Percentiles rank a stretch among this genome's conserved stretches.
These are phyloP conservation scores for Phytophthora capsici DNA, from an alignment of 352 stramenopile genomes.

Conservation along the genomic window DNA sequence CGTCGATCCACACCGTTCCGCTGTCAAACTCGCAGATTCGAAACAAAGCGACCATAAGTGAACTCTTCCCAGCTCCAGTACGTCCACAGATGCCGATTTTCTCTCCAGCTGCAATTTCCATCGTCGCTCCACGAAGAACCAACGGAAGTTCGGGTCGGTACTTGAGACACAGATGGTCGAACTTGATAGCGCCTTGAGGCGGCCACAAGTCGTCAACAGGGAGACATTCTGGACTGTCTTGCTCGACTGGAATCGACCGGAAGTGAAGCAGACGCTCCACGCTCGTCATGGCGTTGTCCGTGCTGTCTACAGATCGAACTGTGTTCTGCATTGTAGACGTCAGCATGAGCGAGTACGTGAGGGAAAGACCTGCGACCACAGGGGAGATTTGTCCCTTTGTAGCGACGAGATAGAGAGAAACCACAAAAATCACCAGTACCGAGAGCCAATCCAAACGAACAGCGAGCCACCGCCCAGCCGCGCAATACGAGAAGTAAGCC, in stretches of 20 bases:
- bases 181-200: slow-evolving; percentile 34
- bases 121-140: slow-evolving; percentile 43
- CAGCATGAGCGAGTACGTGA: slow-evolving; percentile 54
- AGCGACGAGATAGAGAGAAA: slow-evolving; percentile 71
- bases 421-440: slow-evolving; percentile 70
- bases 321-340: slow-evolving; percentile 50
- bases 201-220: slow-evolving; percentile 33
- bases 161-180: slow-evolving; percentile 38
- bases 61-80: slow-evolving; percentile 55
- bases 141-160: slow-evolving; percentile 49
- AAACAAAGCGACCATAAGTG: slow-evolving; percentile 53
- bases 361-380: slow-evolving; percentile 35
- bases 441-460: slow-evolving; percentile 87
- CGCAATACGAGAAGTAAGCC: slow-evolving; percentile 57
- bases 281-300: slow-evolving; percentile 50
- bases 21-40: slow-evolving; percentile 54
- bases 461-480: slow-evolving; percentile 91
- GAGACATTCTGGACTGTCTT: slow-evolving; percentile 20
- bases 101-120: slow-evolving; percentile 39
- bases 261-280: slow-evolving; percentile 50
- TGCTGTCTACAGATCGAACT: slow-evolving; percentile 24
- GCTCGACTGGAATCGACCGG: slow-evolving; percentile 26
- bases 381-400: slow-evolving; percentile 44
- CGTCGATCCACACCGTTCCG: slow-evolving; percentile 88
- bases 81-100: slow-evolving; percentile 62